phyloP scores from a whole-genome alignment of 2,329 filamentous ascomycete genomes.

The Leptographium radiaticola region DNA sequence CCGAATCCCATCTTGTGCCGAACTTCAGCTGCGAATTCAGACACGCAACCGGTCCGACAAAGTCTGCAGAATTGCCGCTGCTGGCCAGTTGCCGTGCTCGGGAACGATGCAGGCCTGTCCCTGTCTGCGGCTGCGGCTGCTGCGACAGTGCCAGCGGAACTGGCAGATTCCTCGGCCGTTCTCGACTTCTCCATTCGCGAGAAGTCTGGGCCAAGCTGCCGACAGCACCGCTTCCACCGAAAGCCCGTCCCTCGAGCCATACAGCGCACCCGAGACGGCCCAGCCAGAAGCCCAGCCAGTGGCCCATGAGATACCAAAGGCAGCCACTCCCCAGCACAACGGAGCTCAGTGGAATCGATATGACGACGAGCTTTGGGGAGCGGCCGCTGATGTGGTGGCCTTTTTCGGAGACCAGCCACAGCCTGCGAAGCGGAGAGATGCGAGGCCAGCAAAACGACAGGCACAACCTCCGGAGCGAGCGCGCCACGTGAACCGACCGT shows the following conservation, averaged over 20 bases:
- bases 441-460: background rate
- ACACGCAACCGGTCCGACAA: too few relatives aligned
- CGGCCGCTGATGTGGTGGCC: background rate
- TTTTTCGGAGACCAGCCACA: background rate
- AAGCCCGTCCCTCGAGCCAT: background rate
- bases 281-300: background rate
- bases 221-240: background rate
- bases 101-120: slow-evolving; percentile 8
- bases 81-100: too few relatives aligned
- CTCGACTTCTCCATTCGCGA: background rate
- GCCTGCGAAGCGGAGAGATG: too few relatives aligned
- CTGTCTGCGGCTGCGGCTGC: slow-evolving; percentile 5
- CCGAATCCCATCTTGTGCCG: too few relatives aligned
- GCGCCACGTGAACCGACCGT: background rate
- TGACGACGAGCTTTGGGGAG: slow-evolving; percentile 7
- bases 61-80: too few relatives aligned
- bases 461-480: background rate
- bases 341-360: too few relatives aligned
- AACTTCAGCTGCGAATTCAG: too few relatives aligned
- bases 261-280: background rate
- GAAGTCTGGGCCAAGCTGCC: background rate
- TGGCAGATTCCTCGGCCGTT: background rate
- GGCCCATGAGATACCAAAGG: too few relatives aligned
- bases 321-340: too few relatives aligned
- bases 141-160: slow-evolving; percentile 3